Conservation (phyloP, 257 asterid species). For the Buddleja alternifolia region DNA sequence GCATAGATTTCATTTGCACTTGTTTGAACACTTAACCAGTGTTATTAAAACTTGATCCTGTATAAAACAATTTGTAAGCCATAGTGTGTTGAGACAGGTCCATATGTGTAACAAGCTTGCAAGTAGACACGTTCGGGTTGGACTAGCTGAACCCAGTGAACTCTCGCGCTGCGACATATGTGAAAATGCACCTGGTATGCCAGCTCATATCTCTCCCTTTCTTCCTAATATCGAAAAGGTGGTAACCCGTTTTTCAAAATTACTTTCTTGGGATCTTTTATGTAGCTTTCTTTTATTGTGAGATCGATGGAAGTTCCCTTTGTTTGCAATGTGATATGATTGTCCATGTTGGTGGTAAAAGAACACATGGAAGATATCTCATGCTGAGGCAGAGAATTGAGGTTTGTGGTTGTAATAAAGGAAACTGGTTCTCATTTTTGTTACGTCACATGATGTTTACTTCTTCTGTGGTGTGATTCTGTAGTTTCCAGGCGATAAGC, state of each 20-base stretch:
- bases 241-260: constrained; percentile 21
- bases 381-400: constrained; percentile 88
- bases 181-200: constrained; percentile 86
- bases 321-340: constrained; percentile 93
- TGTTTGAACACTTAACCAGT: not conserved
- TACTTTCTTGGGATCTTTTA: constrained; percentile 29
- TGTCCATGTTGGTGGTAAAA: constrained; percentile 95
- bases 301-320: constrained; percentile 91
- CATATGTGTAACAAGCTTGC: constrained; percentile 98
- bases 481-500: constrained; percentile 87
- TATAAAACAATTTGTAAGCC: not conserved
- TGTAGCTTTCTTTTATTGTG: constrained; percentile 97
- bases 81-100: constrained; percentile 51
- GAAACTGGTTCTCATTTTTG: constrained; percentile 17
- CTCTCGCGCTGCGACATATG: constrained; percentile 90
- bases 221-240: constrained; percentile 22
- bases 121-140: constrained; percentile 87
- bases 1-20: not conserved
- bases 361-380: constrained; percentile 95
- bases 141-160: constrained; percentile 84
- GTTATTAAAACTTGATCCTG: not conserved
- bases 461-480: constrained; percentile 32
- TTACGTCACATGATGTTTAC: not conserved
- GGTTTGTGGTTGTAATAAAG: constrained; percentile 62
- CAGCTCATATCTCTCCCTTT: constrained; percentile 31